Evolutionary conservation across 2,329 filamentous ascomycete genomes (phyloP).

Genomic region (Talaromyces sp.): DNA sequence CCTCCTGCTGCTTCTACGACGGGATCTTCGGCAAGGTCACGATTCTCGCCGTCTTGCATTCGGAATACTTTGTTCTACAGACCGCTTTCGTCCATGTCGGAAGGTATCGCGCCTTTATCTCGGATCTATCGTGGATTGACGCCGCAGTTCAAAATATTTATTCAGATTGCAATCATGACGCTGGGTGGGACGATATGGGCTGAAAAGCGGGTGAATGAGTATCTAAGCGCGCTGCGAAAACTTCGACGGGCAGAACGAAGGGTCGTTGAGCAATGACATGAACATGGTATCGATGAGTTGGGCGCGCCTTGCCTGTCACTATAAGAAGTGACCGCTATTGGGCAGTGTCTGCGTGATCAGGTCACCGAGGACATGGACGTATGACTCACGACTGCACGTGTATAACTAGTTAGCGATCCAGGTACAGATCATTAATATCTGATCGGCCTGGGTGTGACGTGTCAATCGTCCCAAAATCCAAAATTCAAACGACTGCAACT

Average conservation of each 20-base stretch:
- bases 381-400: not conserved
- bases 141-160: constrained; percentile 46
- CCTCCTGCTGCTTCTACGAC: constrained; percentile 20
- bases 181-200: constrained; percentile 47
- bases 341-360: not conserved
- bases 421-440: not conserved
- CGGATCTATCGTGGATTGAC: constrained; percentile 45
- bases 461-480: not conserved
- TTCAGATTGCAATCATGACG: constrained; percentile 45
- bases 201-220: constrained; percentile 43
- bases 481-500: too few species aligned
- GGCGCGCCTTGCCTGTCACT: too few species aligned
- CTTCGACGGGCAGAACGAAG: constrained; percentile 37
- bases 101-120: constrained; percentile 40
- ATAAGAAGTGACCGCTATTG: not conserved
- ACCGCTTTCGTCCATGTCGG: constrained; percentile 46
- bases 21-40: constrained; percentile 17
- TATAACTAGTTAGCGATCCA: not conserved
- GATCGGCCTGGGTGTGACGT: not conserved
- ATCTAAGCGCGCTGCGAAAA: constrained; percentile 39
- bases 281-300: too few species aligned
- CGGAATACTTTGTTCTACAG: constrained; percentile 32
- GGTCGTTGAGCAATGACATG: not conserved
- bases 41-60: constrained; percentile 27
- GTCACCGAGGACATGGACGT: not conserved